Evolutionary conservation across 257 asterid species (phyloP).

Genomic region (Forsythia viridissima): DNA sequence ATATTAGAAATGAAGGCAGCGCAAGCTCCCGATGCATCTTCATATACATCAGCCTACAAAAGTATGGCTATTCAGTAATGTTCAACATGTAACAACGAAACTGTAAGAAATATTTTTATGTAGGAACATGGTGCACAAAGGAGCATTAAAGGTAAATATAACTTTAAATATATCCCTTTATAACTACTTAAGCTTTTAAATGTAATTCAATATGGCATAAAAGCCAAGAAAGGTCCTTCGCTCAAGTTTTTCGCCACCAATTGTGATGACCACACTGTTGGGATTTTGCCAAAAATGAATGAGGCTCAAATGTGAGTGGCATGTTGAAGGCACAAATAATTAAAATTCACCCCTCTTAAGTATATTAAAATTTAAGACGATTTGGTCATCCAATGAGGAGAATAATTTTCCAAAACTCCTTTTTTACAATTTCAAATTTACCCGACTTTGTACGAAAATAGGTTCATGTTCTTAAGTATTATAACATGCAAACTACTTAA

Average conservation of each 20-base stretch:
- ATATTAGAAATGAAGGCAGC: constrained; percentile 77
- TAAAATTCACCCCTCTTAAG: neutral
- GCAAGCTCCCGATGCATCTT: constrained; percentile 69
- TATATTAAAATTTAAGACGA: constrained; percentile 9
- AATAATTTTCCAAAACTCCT: neutral
- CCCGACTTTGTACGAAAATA: neutral
- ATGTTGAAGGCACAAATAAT: neutral
- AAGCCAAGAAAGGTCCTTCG: neutral
- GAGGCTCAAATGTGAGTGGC: constrained; percentile 3
- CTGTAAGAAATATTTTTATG: neutral
- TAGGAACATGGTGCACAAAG: neutral
- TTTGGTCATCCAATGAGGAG: neutral
- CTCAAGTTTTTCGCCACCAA: neutral
- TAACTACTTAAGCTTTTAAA: neutral
- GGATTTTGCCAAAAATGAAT: neutral
- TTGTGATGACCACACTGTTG: neutral
- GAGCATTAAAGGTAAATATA: neutral
- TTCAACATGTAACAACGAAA: neutral
- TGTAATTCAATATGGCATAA: neutral
- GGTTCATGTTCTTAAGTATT: neutral
- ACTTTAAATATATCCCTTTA: neutral
- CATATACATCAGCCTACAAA: constrained; percentile 80
- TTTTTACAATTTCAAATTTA: constrained; percentile 12
- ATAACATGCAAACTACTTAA: neutral
- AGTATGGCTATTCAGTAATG: constrained; percentile 4